Conservation (phyloP, 371 early-diverging fungal species). For the Racocetra persica region DNA sequence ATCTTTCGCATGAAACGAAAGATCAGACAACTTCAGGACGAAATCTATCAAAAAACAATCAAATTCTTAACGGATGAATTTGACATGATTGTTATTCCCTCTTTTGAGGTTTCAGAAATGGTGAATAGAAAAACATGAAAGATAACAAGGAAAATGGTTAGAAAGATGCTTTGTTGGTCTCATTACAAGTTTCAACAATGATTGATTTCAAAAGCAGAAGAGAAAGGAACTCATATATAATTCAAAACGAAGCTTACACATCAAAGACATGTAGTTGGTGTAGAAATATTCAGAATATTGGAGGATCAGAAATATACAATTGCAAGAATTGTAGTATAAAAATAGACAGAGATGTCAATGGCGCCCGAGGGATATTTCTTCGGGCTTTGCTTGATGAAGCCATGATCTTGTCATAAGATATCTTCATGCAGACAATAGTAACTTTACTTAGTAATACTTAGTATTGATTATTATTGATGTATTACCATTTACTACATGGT, state of each 20-base stretch:
- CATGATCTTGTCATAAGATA: not conserved
- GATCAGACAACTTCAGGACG: not conserved
- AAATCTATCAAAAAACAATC: too few relatives aligned
- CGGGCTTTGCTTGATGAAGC: not conserved
- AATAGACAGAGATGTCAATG: not conserved
- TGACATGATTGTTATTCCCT: too few relatives aligned
- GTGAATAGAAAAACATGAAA: not conserved
- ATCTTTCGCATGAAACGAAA: too few relatives aligned
- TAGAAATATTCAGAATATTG: not conserved
- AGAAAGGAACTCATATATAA: not conserved
- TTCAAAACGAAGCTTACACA: not conserved
- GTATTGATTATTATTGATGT: too few relatives aligned
- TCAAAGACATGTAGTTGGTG: slow-evolving; percentile 11
- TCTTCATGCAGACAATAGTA: too few relatives aligned
- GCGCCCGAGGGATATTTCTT: not conserved
- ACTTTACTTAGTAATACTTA: too few relatives aligned
- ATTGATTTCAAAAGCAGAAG: slow-evolving; percentile 24
- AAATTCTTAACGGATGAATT: too few relatives aligned
- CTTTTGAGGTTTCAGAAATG: too few relatives aligned
- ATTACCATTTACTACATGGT: too few relatives aligned
- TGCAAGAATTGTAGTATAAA: slow-evolving; percentile 11
- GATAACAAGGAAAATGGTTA: not conserved
- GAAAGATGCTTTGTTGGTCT: not conserved
- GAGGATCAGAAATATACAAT: not conserved
- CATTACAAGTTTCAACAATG: slow-evolving; percentile 30